A percentile compares a stretch with the other conserved stretches of the same genome.
phyloP scores from a whole-genome alignment of 768 basidiomycete genomes.

The Leccinum aurantiacum region DNA sequence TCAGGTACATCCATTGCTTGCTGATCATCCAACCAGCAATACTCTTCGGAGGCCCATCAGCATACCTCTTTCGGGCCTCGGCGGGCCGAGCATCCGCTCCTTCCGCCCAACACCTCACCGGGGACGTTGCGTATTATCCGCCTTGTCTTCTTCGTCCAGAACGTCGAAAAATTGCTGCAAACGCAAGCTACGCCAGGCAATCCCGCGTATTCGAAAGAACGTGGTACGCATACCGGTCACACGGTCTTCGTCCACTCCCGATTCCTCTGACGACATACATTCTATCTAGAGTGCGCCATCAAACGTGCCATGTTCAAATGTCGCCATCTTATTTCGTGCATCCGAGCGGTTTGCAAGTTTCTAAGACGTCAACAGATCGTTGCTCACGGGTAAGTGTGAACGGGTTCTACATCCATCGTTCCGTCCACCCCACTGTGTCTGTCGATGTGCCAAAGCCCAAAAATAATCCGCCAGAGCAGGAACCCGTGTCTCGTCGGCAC shows the following conservation, averaged over 20 bases:
- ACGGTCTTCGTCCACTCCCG: constrained; percentile 48
- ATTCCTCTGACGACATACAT: constrained; percentile 83
- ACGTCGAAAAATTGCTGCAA: constrained; percentile 57
- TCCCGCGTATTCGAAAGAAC: constrained; percentile 55
- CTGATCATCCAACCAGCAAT: constrained; percentile 78
- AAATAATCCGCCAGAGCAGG: no score
- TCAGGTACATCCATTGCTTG: constrained; percentile 53
- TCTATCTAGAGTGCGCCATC: constrained; percentile 71
- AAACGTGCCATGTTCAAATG: constrained; percentile 62
- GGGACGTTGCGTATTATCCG: constrained; percentile 45
- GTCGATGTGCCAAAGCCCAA: no score
- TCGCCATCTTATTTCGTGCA: constrained; percentile 50
- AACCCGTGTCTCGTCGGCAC: no score
- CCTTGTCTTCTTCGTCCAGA: constrained; percentile 58
- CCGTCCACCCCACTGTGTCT: no score
- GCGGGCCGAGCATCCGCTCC: constrained; percentile 50
- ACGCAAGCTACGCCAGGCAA: constrained; percentile 67
- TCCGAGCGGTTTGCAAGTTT: constrained; percentile 69
- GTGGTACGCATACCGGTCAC: constrained; percentile 31
- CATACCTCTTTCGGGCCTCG: constrained; percentile 47
- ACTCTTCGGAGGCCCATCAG: constrained; percentile 58
- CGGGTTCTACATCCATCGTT: no score
- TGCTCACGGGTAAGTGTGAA: no score
- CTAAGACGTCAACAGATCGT: constrained; percentile 33
- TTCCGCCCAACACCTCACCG: constrained; percentile 59